These are phyloP conservation scores for Komagataella mondaviorum DNA, from an alignment of 805 yeast species.

Conservation along the genomic window DNA sequence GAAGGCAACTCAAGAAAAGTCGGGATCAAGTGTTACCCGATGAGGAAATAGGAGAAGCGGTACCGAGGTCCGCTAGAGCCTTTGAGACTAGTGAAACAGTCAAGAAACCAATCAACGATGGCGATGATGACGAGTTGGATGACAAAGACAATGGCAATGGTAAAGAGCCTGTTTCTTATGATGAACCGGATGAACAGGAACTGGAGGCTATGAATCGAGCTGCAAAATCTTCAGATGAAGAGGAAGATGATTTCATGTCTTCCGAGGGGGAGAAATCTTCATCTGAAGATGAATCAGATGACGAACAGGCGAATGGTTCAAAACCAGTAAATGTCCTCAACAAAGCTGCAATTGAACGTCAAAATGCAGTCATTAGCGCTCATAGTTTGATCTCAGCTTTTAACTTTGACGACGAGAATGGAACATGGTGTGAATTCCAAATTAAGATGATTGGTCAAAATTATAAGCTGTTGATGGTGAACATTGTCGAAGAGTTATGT, in stretches of 20 bases:
- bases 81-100: constrained; percentile 15
- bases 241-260: constrained; percentile 26
- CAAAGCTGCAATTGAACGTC: constrained; percentile 68
- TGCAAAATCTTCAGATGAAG: constrained; percentile 67
- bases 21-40: constrained; percentile 33
- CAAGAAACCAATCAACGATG: constrained; percentile 14
- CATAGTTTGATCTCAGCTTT: constrained; percentile 67
- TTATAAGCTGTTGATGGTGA: constrained; percentile 93
- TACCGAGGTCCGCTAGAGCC: constrained; percentile 39
- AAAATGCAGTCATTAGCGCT: constrained; percentile 62
- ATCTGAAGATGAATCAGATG: constrained; percentile 10
- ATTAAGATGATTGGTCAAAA: constrained; percentile 74
- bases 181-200: constrained; percentile 92
- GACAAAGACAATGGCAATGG: constrained; percentile 47
- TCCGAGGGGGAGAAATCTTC: constrained; percentile 18
- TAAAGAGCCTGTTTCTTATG: constrained; percentile 85
- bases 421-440: constrained; percentile 89
- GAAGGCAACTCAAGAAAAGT: constrained; percentile 62
- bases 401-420: constrained; percentile 79
- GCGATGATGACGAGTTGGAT: constrained; percentile 47
- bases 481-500: constrained; percentile 86
- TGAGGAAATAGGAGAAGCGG: constrained; percentile 59
- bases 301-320: constrained; percentile 1
- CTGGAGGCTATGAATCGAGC: constrained; percentile 79
- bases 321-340: constrained; percentile 22